A percentile compares a stretch with the other conserved stretches of the same genome.
Evolutionary conservation across 2,329 filamentous ascomycete genomes (phyloP).

Genomic region (Macroventuria anomochaeta): DNA sequence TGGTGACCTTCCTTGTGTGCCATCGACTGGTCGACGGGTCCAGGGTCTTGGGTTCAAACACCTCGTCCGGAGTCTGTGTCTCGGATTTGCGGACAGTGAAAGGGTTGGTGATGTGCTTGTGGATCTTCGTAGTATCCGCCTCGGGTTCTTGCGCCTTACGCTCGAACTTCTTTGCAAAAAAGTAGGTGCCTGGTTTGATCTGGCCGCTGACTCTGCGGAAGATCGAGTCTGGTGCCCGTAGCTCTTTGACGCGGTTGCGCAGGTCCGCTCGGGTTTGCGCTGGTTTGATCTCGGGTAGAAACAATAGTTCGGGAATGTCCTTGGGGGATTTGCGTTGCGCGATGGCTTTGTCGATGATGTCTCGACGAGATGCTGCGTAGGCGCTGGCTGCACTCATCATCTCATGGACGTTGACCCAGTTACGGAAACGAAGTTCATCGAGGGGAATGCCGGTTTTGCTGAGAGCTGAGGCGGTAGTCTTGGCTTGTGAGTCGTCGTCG

Average conservation of each 20-base stretch:
- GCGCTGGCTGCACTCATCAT: conserved; percentile 51
- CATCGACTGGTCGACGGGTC: conserved; percentile 1
- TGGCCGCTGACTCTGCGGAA: conserved; percentile 11
- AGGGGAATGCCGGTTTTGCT: conserved; percentile 52
- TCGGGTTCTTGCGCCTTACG: background rate
- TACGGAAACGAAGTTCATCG: conserved; percentile 56
- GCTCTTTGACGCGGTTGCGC: background rate
- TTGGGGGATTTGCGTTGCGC: conserved; percentile 3
- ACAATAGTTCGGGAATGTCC: background rate
- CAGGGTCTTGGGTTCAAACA: background rate
- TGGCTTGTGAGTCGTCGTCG: conserved; percentile 9
- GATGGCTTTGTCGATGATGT: conserved; percentile 21
- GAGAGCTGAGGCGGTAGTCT: conserved; percentile 14
- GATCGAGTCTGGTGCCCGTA: conserved; percentile 1
- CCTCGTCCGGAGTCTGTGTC: background rate
- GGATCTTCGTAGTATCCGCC: conserved; percentile 2
- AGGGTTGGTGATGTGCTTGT: conserved; percentile 9
- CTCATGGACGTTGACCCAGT: conserved; percentile 57
- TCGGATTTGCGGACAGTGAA: background rate
- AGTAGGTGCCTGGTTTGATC: background rate
- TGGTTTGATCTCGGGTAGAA: background rate
- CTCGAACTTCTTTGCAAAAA: background rate
- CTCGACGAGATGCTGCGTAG: conserved; percentile 17
- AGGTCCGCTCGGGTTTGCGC: background rate
- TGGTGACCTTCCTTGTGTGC: background rate